Conservation (phyloP, 1,284 basidiomycete species). For the Melampsora americana region DNA sequence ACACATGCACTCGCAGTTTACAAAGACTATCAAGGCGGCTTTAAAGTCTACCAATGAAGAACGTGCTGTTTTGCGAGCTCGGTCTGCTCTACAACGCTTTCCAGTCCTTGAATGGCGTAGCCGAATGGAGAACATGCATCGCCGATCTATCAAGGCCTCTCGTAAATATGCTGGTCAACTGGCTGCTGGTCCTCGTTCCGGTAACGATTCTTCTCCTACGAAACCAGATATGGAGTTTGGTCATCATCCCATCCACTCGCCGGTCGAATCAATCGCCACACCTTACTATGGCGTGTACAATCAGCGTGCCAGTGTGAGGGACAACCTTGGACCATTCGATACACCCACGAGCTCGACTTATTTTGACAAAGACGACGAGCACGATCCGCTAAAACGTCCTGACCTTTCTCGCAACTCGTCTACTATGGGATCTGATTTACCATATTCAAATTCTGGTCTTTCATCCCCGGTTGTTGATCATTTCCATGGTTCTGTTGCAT, state of each 20-base stretch:
- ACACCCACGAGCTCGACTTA: background rate
- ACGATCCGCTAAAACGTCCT: background rate
- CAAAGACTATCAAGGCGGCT: slow-evolving; percentile 88
- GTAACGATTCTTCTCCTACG: slow-evolving; percentile 23
- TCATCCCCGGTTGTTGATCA: background rate
- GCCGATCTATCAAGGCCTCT: slow-evolving; percentile 71
- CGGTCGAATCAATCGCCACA: too few species aligned
- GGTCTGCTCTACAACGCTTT: slow-evolving; percentile 89
- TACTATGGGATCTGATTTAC: background rate
- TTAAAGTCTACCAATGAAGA: slow-evolving; percentile 84
- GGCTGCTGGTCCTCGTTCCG: slow-evolving; percentile 65
- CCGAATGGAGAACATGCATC: slow-evolving; percentile 87
- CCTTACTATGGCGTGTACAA: too few species aligned
- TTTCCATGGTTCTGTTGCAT: background rate
- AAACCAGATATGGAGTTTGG: background rate
- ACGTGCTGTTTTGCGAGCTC: slow-evolving; percentile 80
- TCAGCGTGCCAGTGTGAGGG: too few species aligned
- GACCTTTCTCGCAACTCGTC: background rate
- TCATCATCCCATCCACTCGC: background rate
- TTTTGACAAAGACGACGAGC: background rate
- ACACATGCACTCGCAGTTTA: slow-evolving; percentile 89
- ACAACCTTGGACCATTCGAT: too few species aligned
- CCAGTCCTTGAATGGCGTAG: slow-evolving; percentile 94
- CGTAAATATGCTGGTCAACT: slow-evolving; percentile 66
- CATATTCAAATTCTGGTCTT: background rate